Evolutionary conservation across 1,284 basidiomycete genomes (phyloP).

Genomic region (Meira miltonrushii): DNA sequence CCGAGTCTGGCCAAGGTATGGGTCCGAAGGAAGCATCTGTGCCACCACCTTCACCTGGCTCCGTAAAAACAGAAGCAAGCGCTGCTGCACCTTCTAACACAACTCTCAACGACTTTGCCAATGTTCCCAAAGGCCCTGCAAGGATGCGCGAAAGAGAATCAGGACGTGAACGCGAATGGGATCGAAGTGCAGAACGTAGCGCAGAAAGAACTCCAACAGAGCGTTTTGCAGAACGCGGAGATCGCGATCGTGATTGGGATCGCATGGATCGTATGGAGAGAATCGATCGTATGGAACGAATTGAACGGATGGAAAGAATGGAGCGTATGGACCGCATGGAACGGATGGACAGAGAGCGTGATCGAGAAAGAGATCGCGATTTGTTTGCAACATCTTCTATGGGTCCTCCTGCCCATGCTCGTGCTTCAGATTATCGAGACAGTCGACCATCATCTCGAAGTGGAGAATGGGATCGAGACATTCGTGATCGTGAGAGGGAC

Average conservation of each 20-base stretch:
- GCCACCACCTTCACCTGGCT: neutral
- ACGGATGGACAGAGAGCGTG: neutral
- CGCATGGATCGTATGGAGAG: too few species aligned
- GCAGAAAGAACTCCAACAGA: too few species aligned
- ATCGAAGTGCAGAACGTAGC: neutral
- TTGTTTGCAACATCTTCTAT: slow-evolving; percentile 1
- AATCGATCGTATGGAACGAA: too few species aligned
- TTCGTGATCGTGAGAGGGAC: neutral
- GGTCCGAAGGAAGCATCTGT: neutral
- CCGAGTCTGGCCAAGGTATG: too few species aligned
- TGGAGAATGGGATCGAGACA: neutral
- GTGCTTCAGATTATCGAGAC: slow-evolving; percentile 8
- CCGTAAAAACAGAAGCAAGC: neutral
- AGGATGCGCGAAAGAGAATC: slow-evolving; percentile 29
- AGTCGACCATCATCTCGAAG: slow-evolving; percentile 2
- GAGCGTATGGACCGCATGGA: neutral
- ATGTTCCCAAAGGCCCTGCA: slow-evolving; percentile 33
- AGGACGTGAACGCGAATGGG: slow-evolving; percentile 17
- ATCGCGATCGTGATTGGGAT: too few species aligned
- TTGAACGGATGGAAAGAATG: too few species aligned
- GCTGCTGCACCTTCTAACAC: neutral
- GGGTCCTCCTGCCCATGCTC: slow-evolving; percentile 6
- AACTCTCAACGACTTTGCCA: slow-evolving; percentile 23
- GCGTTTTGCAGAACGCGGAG: too few species aligned
- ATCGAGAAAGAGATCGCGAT: slow-evolving; percentile 3